Conservation (phyloP, 1,284 basidiomycete species). For the Puccinia coronata region DNA sequence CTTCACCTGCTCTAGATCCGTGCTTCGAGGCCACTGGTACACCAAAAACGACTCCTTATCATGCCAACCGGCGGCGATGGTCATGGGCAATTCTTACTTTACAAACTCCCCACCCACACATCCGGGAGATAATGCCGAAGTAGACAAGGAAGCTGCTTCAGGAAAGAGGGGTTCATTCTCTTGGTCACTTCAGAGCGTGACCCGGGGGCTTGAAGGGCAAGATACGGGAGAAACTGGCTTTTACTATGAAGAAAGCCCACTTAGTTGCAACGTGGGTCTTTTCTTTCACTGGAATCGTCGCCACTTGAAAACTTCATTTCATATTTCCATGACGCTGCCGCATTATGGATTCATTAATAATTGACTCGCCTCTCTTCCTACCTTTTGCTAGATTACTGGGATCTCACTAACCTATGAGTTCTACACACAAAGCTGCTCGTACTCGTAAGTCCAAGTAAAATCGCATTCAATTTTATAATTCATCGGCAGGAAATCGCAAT, state of each 20-base stretch:
- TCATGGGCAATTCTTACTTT: slow-evolving; percentile 11
- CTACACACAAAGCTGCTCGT: slow-evolving; percentile 24
- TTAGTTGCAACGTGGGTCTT: slow-evolving; percentile 26
- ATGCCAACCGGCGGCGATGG: slow-evolving; percentile 31
- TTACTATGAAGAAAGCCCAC: slow-evolving; percentile 19
- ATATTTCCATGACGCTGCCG: too few relatives aligned
- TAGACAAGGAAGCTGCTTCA: slow-evolving; percentile 5
- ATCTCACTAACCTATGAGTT: slow-evolving; percentile 26
- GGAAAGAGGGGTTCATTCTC: slow-evolving; percentile 10
- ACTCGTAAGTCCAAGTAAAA: too few relatives aligned
- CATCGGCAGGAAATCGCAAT: too few relatives aligned
- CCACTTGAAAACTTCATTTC: too few relatives aligned
- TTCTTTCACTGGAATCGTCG: too few relatives aligned
- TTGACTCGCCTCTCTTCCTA: too few relatives aligned
- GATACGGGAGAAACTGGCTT: slow-evolving; percentile 33
- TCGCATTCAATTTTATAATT: too few relatives aligned
- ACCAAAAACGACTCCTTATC: slow-evolving; percentile 6
- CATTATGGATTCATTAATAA: too few relatives aligned
- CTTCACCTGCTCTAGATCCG: slow-evolving; percentile 19
- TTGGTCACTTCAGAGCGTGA: slow-evolving; percentile 26
- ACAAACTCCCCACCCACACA: neutral
- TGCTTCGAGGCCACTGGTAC: slow-evolving; percentile 22
- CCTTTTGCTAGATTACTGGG: slow-evolving; percentile 7
- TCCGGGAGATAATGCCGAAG: slow-evolving; percentile 10
- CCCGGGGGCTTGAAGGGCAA: slow-evolving; percentile 16